Base-by-base conservation (phyloP, 805 yeast species). In the Metschnikowia dekortorum region DNA sequence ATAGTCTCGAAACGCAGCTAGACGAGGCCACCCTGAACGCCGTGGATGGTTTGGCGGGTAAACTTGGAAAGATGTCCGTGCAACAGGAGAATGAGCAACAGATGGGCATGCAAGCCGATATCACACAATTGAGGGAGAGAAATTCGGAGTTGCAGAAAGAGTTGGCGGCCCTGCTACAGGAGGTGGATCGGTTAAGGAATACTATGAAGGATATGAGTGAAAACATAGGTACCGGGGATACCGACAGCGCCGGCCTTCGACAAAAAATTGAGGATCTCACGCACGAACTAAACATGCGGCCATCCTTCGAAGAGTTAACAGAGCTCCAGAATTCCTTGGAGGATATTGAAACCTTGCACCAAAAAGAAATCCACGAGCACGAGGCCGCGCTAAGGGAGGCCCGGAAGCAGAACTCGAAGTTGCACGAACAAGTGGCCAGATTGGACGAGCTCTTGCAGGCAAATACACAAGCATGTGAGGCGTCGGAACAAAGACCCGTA, bases 291-390 rank as follows among this genome's bases (percentile, higher is more conserved):
- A 67, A 65, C 9, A 55, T 62, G 46, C 60, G 80, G 47, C 81
- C 81, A 1, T 63, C 76, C 0, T 60, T 67, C 35, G 71, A 69
- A 10, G 78, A 76, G 55, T 53, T 75, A 18, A 64, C 70, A 7
- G 79, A 76, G 46, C 63, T 77, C 6, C 78, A 76, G 53, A 64
- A 61, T n/a, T 60, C 72, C 7, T 55, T 73, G 47, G 75, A 76
- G 39, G 78, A 75, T 50, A 59, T 76, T 46, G 77, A 75, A 26
- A 52, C 64, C 8, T 56, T 71, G 32, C 76, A 75, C 47, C 67
- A 68, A 46, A 56, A 58, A 28, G 74, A 69, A 63, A 39, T 68
- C 56, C 44, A 58, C 48, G 51, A 61, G 45, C 56, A 69, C 58
- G 59, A 58, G 46, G 49, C 66, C 42, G 64, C 59, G 56, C 34